phyloP scores from a whole-genome alignment of 305 asterid species.

The Fraxinus platypoda region DNA sequence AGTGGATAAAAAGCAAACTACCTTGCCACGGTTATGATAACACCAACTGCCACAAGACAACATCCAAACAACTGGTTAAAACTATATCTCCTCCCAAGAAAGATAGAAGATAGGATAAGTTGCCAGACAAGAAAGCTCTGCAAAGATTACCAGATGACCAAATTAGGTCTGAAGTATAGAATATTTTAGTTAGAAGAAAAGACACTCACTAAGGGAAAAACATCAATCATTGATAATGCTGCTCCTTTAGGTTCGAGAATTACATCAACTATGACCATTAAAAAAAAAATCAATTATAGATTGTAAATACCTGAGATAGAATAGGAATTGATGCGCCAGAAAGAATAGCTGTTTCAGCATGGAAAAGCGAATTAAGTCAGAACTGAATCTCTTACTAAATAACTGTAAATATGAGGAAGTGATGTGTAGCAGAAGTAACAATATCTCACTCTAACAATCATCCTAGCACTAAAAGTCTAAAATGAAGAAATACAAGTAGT shows the following conservation, averaged over 20 bases:
- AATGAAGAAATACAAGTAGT: not conserved
- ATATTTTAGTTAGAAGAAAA: not conserved
- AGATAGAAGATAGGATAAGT: slow-evolving; percentile 79
- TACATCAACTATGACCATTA: slow-evolving; percentile 8
- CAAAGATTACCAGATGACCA: slow-evolving; percentile 36
- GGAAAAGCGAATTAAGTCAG: slow-evolving; percentile 20
- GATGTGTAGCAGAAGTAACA: slow-evolving; percentile 12
- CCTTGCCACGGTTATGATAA: slow-evolving; percentile 92
- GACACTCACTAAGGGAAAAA: not conserved
- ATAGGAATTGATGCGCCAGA: slow-evolving; percentile 96
- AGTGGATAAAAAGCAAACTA: slow-evolving; percentile 26
- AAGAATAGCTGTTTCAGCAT: slow-evolving; percentile 72
- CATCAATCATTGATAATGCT: not conserved
- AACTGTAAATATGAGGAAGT: not conserved
- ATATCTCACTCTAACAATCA: not conserved
- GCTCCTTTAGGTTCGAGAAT: slow-evolving; percentile 12
- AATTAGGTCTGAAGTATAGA: slow-evolving; percentile 19
- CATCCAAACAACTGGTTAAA: slow-evolving; percentile 85
- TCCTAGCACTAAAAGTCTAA: not conserved
- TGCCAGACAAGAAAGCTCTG: slow-evolving; percentile 99
- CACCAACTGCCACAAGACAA: slow-evolving; percentile 93
- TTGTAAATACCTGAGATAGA: slow-evolving; percentile 76
- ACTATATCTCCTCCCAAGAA: slow-evolving; percentile 83
- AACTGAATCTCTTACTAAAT: slow-evolving; percentile 2
- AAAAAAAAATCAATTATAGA: not conserved